Evolutionary conservation across 148 eudicot genomes (phyloP).

Genomic region (Rhododendron simsii): DNA sequence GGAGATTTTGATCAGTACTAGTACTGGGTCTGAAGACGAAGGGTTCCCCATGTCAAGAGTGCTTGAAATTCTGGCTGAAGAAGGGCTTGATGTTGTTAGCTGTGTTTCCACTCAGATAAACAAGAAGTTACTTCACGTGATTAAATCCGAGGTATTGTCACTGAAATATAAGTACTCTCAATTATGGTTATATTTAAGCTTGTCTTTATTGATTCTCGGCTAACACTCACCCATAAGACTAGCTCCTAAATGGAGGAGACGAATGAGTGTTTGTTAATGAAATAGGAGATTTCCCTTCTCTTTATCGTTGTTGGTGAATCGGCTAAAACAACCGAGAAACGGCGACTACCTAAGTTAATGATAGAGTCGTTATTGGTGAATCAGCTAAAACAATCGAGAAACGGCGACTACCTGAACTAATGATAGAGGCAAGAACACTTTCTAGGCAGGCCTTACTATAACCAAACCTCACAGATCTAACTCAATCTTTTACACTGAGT

Average conservation of each 20-base stretch:
- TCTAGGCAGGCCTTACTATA: too few relatives aligned
- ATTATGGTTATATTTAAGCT: conserved; percentile 2
- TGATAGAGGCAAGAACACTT: too few relatives aligned
- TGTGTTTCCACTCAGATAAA: conserved; percentile 30
- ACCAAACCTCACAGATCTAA: too few relatives aligned
- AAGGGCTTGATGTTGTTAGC: conserved; percentile 21
- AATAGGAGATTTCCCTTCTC: too few relatives aligned
- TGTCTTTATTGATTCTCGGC: neutral
- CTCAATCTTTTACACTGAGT: too few relatives aligned
- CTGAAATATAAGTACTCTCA: neutral
- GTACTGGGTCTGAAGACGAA: neutral
- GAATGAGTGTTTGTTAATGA: too few relatives aligned
- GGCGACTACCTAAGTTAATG: too few relatives aligned
- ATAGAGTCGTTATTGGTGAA: too few relatives aligned
- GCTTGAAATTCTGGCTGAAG: conserved; percentile 10
- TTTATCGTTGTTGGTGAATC: too few relatives aligned
- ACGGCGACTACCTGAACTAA: too few relatives aligned
- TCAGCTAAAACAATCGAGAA: too few relatives aligned
- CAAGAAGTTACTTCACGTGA: conserved; percentile 23
- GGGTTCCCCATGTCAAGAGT: conserved; percentile 20
- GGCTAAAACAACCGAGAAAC: too few relatives aligned
- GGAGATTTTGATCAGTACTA: conserved; percentile 21
- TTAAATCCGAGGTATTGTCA: conserved; percentile 44
- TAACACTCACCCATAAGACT: neutral
- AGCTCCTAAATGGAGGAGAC: neutral